Conservation (phyloP, 2,329 filamentous ascomycete species). For the Neonectria punicea region DNA sequence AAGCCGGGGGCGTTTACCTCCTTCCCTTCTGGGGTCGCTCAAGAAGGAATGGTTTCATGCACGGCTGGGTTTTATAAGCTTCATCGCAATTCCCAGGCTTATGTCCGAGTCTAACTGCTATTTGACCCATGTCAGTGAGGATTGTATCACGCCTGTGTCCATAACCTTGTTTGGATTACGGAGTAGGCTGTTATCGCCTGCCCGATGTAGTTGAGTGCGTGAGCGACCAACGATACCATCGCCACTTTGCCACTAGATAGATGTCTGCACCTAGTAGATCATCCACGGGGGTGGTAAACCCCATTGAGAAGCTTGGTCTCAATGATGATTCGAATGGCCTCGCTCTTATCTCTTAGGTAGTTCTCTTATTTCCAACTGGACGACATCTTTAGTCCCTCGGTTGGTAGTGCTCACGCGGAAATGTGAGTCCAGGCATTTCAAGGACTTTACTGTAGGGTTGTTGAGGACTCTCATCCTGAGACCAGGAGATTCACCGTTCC, state of each 20-base stretch:
- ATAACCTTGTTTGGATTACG: not conserved
- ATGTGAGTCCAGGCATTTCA: not conserved
- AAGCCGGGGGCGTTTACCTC: not conserved
- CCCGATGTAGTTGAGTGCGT: not conserved
- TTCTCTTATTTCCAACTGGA: not conserved
- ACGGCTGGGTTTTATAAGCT: not conserved
- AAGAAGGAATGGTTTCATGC: not conserved
- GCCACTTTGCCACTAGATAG: not conserved
- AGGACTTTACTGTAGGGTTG: too few relatives aligned
- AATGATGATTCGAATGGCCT: not conserved
- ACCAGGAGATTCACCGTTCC: not conserved
- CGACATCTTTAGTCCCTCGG: not conserved
- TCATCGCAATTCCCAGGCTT: not conserved
- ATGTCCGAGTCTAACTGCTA: not conserved
- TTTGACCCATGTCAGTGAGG: not conserved
- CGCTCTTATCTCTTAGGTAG: not conserved
- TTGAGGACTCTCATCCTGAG: not conserved
- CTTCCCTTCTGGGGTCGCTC: not conserved
- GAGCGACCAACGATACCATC: not conserved
- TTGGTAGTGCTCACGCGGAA: not conserved
- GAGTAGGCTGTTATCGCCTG: not conserved
- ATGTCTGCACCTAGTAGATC: not conserved
- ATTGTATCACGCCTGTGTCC: not conserved
- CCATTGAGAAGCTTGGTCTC: not conserved
- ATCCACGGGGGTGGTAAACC: not conserved